phyloP scores from a whole-genome alignment of 1,284 basidiomycete genomes.

The Boletus albobrunnescens region DNA sequence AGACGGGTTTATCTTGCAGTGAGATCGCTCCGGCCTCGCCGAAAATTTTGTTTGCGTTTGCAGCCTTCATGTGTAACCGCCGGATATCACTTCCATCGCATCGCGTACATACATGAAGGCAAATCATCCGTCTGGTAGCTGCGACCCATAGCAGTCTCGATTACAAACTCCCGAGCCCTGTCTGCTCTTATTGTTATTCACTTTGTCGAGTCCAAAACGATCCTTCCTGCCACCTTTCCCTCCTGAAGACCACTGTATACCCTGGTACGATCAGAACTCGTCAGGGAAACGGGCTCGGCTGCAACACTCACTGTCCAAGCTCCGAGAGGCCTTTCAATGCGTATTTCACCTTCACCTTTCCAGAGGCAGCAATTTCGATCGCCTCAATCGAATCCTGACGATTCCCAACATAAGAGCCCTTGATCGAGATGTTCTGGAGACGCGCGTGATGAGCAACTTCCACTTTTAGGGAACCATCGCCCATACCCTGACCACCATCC shows the following conservation, averaged over 20 bases:
- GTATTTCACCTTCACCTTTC: slow-evolving; percentile 62
- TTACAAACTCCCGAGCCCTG: neutral
- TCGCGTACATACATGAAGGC: too few relatives aligned
- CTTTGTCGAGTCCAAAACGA: slow-evolving; percentile 53
- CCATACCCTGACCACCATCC: slow-evolving; percentile 59
- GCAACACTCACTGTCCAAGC: slow-evolving; percentile 47
- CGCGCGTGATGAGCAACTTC: neutral
- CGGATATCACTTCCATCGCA: neutral
- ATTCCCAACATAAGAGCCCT: slow-evolving; percentile 75
- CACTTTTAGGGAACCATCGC: neutral
- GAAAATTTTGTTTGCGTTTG: neutral
- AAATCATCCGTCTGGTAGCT: too few relatives aligned
- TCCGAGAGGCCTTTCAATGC: slow-evolving; percentile 46
- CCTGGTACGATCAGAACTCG: slow-evolving; percentile 18
- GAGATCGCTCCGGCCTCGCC: neutral
- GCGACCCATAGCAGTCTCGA: neutral
- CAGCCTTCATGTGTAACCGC: neutral
- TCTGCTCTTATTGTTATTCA: slow-evolving; percentile 9
- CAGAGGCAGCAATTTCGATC: slow-evolving; percentile 63
- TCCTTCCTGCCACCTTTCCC: slow-evolving; percentile 57
- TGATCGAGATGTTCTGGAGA: slow-evolving; percentile 53
- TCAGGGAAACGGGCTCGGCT: neutral
- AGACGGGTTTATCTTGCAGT: too few relatives aligned
- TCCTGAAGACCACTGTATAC: slow-evolving; percentile 56
- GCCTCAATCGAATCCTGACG: slow-evolving; percentile 74